Evolutionary conservation across 1,284 basidiomycete species (phyloP).

Genomic region (Uromyces viciae-fabae): DNA sequence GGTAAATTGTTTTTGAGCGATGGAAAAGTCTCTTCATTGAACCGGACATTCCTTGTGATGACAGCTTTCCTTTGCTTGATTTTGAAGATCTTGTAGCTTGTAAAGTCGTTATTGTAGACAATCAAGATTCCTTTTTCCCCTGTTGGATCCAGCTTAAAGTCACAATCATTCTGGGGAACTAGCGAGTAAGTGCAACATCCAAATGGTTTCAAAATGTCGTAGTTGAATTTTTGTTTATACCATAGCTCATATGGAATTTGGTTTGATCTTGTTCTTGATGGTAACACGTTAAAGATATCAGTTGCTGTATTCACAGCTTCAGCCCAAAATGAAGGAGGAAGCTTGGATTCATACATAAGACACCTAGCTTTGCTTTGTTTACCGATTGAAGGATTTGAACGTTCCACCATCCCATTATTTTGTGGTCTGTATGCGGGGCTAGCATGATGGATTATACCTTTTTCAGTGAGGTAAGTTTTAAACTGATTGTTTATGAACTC

Average conservation of each 20-base stretch:
- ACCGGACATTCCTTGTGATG: no score
- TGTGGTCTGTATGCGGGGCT: background rate
- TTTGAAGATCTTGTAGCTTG: no score
- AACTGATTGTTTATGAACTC: background rate
- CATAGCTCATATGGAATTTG: background rate
- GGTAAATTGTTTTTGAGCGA: no score
- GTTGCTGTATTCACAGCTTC: background rate
- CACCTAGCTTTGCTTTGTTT: conserved; percentile 21
- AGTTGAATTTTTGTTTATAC: background rate
- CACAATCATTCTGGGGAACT: background rate
- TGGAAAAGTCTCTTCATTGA: no score
- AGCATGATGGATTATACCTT: background rate
- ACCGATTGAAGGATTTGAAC: no score
- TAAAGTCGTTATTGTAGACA: no score
- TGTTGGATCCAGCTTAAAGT: background rate
- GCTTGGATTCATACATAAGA: background rate
- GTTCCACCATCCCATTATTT: background rate
- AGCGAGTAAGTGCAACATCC: background rate
- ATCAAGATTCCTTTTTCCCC: background rate
- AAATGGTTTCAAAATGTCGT: background rate
- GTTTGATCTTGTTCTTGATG: background rate
- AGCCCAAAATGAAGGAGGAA: background rate
- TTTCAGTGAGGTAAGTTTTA: no score
- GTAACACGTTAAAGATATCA: background rate
- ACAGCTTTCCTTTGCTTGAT: no score